Evolutionary conservation across 257 asterid species (phyloP), one percentile per base, ranked within the genome.

Genomic region (Przewalskia tangutica): DNA sequence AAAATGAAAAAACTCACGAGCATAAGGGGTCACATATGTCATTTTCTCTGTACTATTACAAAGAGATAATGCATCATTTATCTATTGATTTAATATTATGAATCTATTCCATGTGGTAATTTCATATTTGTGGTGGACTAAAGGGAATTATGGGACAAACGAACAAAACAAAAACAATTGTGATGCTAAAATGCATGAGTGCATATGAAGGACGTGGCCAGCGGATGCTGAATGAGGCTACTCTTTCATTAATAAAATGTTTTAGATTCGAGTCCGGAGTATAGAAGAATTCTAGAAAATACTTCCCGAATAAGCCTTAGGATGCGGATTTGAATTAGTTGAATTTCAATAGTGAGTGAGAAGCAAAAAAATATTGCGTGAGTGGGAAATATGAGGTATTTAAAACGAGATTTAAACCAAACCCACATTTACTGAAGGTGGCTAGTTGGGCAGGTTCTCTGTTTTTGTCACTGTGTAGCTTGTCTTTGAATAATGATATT

Each of bases 391-490:
- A 42, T 79, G 40, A 79, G 73, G 55, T 60, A 79, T 40, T 32
- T 59, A 60, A 58, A 66, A 64, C 50, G 83, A 79, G 83, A 67
- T 63, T 79, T 84, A 70, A 77, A 54, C 89, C 83, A 85, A 89
- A 85, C 68, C 87, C 86, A 82, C 85, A 27, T 80, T 64, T 46
- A 81, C 83, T 27, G 51, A 81, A 51, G 77, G 77, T 81, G 60
- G 63, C 16, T 79, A 53, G 13, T 75, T 78, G 68, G 59, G 84
- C 84, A 81, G 66, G 85, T 79, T 51, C n/a, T 82, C 62, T 6
- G 4, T 8, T 82, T 84, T 85, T 81, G 92, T 88, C 89, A 63
- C 82, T 79, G 46, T 83, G 77, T 87, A 36, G 84, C 77, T 85
- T 91, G 95, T 86, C 88, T 83, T 84, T 50, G 82, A 65, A 67